Conservation (phyloP, 192 early-diverging fungal genomes). For the Cetraspora pellucida region DNA sequence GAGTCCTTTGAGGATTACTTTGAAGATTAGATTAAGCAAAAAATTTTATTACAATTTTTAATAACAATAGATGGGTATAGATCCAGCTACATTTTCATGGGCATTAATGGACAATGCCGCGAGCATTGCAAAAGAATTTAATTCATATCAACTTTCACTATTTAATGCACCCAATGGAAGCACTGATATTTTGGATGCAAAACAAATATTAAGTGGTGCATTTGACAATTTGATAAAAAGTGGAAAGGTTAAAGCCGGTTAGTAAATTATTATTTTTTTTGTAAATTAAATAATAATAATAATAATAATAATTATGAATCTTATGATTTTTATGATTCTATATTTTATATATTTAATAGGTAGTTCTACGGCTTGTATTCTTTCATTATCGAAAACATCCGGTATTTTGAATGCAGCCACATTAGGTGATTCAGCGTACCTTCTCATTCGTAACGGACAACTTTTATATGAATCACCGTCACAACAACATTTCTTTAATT, state of each 20-base stretch:
- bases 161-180: neutral
- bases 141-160: slow-evolving; percentile 26
- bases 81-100: slow-evolving; percentile 60
- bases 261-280: neutral
- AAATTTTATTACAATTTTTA: no score
- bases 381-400: slow-evolving; percentile 56
- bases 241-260: slow-evolving; percentile 58
- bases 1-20: no score
- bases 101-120: slow-evolving; percentile 65
- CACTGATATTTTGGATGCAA: slow-evolving; percentile 46
- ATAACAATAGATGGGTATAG: slow-evolving; percentile 41
- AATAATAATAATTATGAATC: no score
- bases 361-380: slow-evolving; percentile 61
- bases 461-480: slow-evolving; percentile 60
- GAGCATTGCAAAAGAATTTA: slow-evolving; percentile 44
- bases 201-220: slow-evolving; percentile 54
- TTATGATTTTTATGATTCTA: no score
- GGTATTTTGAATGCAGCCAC: slow-evolving; percentile 58
- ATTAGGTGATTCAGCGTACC: slow-evolving; percentile 59
- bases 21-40: no score
- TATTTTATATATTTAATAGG: slow-evolving; percentile 36
- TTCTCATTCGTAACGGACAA: slow-evolving; percentile 56
- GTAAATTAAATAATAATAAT: slow-evolving; percentile 14
- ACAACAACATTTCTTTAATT: slow-evolving; percentile 67
- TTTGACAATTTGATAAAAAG: slow-evolving; percentile 51